Base-by-base conservation (phyloP, 352 stramenopile species). In the Pythium phragmitis region DNA sequence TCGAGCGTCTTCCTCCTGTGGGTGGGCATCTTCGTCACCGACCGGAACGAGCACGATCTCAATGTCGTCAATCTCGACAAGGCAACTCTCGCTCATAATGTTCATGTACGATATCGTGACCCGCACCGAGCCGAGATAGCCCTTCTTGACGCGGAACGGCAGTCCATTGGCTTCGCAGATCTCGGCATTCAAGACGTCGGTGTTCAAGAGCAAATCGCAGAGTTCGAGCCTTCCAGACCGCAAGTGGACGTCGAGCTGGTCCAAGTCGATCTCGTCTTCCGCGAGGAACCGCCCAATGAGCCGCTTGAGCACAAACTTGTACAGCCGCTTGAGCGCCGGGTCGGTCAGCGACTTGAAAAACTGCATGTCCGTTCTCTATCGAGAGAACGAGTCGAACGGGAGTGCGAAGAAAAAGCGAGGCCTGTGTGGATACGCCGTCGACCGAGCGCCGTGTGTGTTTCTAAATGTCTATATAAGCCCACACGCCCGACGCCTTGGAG, bases 221-320 rank as follows among this genome's bases (percentile, higher is more conserved):
- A 96, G 72, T 56, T 96, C 85, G 28, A 96, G 69, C 11, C 77
- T 70, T 2, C 87, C 87, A 1, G 86, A 80, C 28, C 87, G 79
- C 57, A 96, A 54, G 64, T 94, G 87, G 39, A 96, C 87, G 55
- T 96, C 83, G 37, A 96, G 65, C 58, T 96, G 87, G 65, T 94
- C 85, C 56, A 96, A 57, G 74, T 96, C 85, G 43, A 96, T 75
- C 60, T 93, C 87, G 56, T 93, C 81, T 26, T 81, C 73, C 2
- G 84, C 77, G 39, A 96, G 72, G 67, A 94, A 96, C n/a, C 85
- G 82, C 13, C 87, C 87, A 54, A 96, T 89, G 67, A 94, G 82
- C 60, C 87, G 85, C 82, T 96, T 94, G 33, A 96, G 77, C 62
- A 96, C 85, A 58, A 96, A 96, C 72, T 96, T 96, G 81, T 96